Evolutionary conservation across 164 flowering plant genomes (phyloP), one percentile per base, ranked within the genome.

Genomic region (Chimonanthus salicifolius): DNA sequence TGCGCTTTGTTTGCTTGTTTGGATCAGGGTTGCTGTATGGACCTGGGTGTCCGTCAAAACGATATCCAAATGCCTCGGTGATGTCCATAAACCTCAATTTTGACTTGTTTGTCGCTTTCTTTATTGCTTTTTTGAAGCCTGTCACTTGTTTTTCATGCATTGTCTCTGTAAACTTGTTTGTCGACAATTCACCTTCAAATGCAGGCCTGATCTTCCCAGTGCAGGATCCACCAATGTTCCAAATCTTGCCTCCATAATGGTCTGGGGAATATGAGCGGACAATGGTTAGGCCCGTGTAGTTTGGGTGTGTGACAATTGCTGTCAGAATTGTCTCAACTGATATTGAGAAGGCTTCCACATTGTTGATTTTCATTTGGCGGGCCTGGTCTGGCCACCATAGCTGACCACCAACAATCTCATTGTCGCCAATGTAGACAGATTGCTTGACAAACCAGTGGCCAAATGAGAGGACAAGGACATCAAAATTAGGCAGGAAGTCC

Each of bases 171-270:
- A 89, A 90, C 47, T 84, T 89, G 77, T 92, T 92, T 72, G 75
- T 86, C 43, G 87, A 90, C 66, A 90, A 46, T 69, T 91, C 84
- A 21, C 87, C 83, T 0, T 74, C 80, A 45, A 68, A 49, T 10
- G 85, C 84, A 50, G 98, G 99, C 76, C 72, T 79, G 15, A 74
- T 85, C 78, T 91, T 94, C 50, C 98, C 98, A 2, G 98, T 91
- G 83, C 99, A 94, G 15, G 99, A 92, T 6, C 99, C 98, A 2
- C 99, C 97, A 2, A 96, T 91, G 78, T 94, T 92, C 98, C 99
- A 94, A 3, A 93, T 91, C 11, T 98, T 98, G 62, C 97, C 97
- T 71, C 90, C 97, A 62, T 91, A 94, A 75, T 94, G 99, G 78
- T 91, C 97, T 18, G 99, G 99, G 8, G 99, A 92, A 74, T 66